Evolutionary conservation across 1,139 yeast genomes (phyloP).

Genomic region (Diutina scorzettiae): DNA sequence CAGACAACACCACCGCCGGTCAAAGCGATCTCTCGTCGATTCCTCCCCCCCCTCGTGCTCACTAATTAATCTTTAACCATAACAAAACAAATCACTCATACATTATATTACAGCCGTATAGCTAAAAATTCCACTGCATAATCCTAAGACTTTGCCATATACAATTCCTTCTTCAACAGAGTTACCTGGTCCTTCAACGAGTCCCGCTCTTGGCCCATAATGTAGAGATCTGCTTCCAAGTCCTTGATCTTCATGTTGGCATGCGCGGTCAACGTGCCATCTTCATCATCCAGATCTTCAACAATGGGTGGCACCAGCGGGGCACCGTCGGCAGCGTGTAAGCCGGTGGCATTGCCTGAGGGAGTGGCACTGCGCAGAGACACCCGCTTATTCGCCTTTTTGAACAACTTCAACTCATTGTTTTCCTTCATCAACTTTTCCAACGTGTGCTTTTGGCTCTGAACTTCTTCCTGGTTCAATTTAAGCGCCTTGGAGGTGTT

Average conservation of each 20-base stretch:
- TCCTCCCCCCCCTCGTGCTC: neutral
- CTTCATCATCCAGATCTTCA: conserved; percentile 19
- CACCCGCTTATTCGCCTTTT: conserved; percentile 14
- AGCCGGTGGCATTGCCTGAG: conserved; percentile 9
- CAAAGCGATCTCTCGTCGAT: neutral
- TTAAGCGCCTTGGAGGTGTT: conserved; percentile 68
- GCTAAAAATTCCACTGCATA: neutral
- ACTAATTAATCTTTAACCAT: too few relatives aligned
- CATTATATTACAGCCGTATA: neutral
- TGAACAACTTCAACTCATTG: conserved; percentile 51
- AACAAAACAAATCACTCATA: too few relatives aligned
- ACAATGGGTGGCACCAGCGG: conserved; percentile 12
- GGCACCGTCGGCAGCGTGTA: conserved; percentile 16
- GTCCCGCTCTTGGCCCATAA: conserved; percentile 75
- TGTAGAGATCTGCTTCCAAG: conserved; percentile 71
- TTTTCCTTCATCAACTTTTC: conserved; percentile 51
- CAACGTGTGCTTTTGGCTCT: conserved; percentile 43
- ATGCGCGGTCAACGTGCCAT: conserved; percentile 47
- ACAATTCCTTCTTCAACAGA: conserved; percentile 45
- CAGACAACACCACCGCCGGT: neutral
- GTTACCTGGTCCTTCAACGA: conserved; percentile 58
- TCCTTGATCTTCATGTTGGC: conserved; percentile 70
- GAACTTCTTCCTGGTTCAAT: conserved; percentile 60
- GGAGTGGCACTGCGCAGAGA: conserved; percentile 4
- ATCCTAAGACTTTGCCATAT: conserved; percentile 15